phyloP scores from a whole-genome alignment of 345 rosid genomes.

The Acer negundo region DNA sequence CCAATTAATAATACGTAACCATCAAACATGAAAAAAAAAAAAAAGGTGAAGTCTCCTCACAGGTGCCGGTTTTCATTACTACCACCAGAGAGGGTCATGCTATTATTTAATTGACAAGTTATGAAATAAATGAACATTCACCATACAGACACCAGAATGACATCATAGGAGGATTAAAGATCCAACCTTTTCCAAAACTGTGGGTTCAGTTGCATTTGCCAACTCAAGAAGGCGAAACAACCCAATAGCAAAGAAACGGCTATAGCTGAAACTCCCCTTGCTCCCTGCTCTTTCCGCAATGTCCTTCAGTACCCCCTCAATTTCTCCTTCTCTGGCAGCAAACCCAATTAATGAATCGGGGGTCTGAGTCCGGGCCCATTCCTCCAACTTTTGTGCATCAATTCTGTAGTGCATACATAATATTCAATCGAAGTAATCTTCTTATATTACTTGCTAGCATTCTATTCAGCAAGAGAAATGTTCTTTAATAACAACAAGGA shows the following conservation, averaged over 20 bases:
- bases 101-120: constrained; percentile 2
- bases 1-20: too few species aligned
- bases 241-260: constrained; percentile 98
- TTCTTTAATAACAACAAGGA: neutral
- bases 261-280: constrained; percentile 84
- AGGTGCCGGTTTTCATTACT: neutral
- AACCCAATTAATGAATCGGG: constrained; percentile 72
- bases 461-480: neutral
- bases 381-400: constrained; percentile 92
- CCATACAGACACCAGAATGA: neutral
- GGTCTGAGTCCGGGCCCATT: constrained; percentile 81
- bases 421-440: constrained; percentile 6
- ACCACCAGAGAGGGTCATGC: neutral
- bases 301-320: constrained; percentile 73
- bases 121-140: constrained; percentile 3
- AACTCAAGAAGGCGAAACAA: constrained; percentile 96
- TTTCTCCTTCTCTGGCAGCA: constrained; percentile 76
- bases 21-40: neutral
- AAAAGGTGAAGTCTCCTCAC: neutral
- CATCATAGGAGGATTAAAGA: neutral
- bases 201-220: constrained; percentile 84
- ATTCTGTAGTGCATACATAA: constrained; percentile 37
- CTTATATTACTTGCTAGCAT: neutral
- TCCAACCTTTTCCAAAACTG: constrained; percentile 77
- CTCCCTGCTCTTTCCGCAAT: constrained; percentile 76